Percentiles rank a stretch among this genome's conserved stretches.
These are phyloP conservation scores for Phytophthora pinifolia DNA, from an alignment of 352 stramenopile species.

Conservation along the genomic window DNA sequence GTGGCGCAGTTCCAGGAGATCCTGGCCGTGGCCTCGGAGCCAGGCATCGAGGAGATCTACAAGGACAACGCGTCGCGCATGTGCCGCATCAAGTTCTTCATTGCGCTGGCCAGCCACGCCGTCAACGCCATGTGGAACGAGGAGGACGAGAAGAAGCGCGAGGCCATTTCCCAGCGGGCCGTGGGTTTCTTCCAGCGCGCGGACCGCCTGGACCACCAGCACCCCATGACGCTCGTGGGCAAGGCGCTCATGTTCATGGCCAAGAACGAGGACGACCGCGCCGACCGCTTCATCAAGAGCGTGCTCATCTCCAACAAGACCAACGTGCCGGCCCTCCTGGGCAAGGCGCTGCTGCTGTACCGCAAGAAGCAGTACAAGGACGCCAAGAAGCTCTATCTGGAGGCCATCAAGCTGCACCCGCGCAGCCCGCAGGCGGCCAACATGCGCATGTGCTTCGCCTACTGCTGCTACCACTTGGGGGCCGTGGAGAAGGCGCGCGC, in stretches of 20 bases:
- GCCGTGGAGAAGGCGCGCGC: constrained; percentile 85
- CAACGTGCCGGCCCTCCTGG: constrained; percentile 86
- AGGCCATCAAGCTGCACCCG: constrained; percentile 94
- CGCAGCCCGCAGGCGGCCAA: constrained; percentile 86
- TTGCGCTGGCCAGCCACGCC: constrained; percentile 79
- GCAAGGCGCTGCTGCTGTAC: constrained; percentile 85
- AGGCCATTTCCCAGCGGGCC: constrained; percentile 76
- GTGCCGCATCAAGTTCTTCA: constrained; percentile 90
- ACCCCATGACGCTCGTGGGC: constrained; percentile 88
- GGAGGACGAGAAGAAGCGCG: constrained; percentile 86
- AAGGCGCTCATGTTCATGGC: constrained; percentile 94
- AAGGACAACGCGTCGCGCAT: constrained; percentile 82
- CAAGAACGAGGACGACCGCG: constrained; percentile 90
- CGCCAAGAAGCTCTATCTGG: constrained; percentile 93
- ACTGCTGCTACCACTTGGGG: constrained; percentile 95
- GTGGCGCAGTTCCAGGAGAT: constrained; percentile 87
- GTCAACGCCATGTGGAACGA: constrained; percentile 91
- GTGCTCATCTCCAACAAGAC: constrained; percentile 89
- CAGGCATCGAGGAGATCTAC: constrained; percentile 88
- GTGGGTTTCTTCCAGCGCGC: constrained; percentile 87
- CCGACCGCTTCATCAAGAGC: constrained; percentile 91
- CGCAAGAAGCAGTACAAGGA: constrained; percentile 87
- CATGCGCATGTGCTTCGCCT: constrained; percentile 95
- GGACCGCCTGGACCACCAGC: constrained; percentile 88
- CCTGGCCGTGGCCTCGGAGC: constrained; percentile 74